phyloP scores from a whole-genome alignment of 2,329 filamentous ascomycete species.

The Botryotinia narcissicola region DNA sequence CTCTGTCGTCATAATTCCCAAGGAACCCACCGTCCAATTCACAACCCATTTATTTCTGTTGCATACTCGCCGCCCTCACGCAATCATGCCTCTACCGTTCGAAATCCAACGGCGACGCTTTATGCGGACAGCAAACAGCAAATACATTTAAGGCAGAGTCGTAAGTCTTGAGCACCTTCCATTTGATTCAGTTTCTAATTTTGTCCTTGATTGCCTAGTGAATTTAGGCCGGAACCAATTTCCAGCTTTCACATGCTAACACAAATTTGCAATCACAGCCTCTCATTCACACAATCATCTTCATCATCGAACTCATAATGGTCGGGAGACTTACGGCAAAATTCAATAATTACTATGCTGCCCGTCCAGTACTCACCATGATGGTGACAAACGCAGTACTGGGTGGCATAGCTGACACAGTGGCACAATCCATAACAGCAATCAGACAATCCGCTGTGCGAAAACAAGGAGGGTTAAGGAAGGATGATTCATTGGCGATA shows the following conservation, averaged over 20 bases:
- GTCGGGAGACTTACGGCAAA: constrained; percentile 77
- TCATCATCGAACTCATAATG: constrained; percentile 85
- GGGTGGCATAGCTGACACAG: constrained; percentile 92
- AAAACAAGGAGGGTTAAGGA: constrained; percentile 56
- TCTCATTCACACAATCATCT: constrained; percentile 78
- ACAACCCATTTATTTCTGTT: constrained; percentile 2
- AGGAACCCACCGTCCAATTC: constrained; percentile 2
- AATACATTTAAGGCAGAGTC: constrained; percentile 70
- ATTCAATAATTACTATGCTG: constrained; percentile 92
- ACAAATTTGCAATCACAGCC: constrained; percentile 57
- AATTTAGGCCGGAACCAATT: neutral
- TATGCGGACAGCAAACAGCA: constrained; percentile 64
- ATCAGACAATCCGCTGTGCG: constrained; percentile 66
- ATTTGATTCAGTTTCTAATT: neutral
- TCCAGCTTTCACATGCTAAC: constrained; percentile 8
- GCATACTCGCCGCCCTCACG: neutral
- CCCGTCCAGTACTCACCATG: constrained; percentile 93
- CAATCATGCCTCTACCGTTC: constrained; percentile 50
- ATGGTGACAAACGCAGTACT: constrained; percentile 98
- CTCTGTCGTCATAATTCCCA: constrained; percentile 18
- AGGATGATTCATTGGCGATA: constrained; percentile 72
- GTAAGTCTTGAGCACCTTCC: constrained; percentile 52
- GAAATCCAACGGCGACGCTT: constrained; percentile 60
- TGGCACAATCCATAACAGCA: constrained; percentile 88
- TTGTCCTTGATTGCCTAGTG: neutral